phyloP scores from a whole-genome alignment of 1,284 basidiomycete species.

The Ceratobasidium sp. region DNA sequence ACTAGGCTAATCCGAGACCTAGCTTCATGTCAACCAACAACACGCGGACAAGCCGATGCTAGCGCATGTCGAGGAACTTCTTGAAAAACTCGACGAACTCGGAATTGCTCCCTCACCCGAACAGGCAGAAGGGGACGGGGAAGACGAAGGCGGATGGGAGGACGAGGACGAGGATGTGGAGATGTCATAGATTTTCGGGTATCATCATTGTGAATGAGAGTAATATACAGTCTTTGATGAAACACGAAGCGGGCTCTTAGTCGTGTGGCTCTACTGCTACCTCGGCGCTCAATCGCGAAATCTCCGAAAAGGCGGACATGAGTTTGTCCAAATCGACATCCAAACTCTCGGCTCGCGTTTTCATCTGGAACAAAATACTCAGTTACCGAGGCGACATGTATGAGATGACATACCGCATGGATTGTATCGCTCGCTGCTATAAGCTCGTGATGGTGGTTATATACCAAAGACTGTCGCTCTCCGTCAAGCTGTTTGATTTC shows the following conservation, averaged over 20 bases:
- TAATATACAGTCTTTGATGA: neutral
- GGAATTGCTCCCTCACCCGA: constrained; percentile 71
- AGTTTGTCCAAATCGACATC: constrained; percentile 83
- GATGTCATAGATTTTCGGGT: constrained; percentile 54
- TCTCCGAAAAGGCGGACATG: constrained; percentile 80
- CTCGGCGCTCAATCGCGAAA: constrained; percentile 76
- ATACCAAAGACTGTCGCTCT: constrained; percentile 88
- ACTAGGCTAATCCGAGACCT: constrained; percentile 40
- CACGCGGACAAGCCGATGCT: constrained; percentile 82
- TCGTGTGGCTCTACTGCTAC: constrained; percentile 59
- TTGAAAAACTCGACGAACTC: constrained; percentile 69
- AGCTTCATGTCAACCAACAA: constrained; percentile 76
- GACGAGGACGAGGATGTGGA: constrained; percentile 71
- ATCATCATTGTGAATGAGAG: constrained; percentile 19
- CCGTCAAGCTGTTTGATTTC: constrained; percentile 88
- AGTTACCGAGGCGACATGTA: neutral
- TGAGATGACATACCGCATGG: constrained; percentile 64
- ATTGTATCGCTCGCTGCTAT: constrained; percentile 93
- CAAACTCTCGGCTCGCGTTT: constrained; percentile 78
- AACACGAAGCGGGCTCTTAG: too few relatives aligned
- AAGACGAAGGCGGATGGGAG: constrained; percentile 51
- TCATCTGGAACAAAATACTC: constrained; percentile 64
- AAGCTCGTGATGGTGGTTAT: constrained; percentile 93
- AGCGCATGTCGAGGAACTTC: constrained; percentile 77
- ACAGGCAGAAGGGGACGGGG: constrained; percentile 60